Conservation (phyloP, 2,329 filamentous ascomycete species). For the Biscogniauxia mediterranea region DNA sequence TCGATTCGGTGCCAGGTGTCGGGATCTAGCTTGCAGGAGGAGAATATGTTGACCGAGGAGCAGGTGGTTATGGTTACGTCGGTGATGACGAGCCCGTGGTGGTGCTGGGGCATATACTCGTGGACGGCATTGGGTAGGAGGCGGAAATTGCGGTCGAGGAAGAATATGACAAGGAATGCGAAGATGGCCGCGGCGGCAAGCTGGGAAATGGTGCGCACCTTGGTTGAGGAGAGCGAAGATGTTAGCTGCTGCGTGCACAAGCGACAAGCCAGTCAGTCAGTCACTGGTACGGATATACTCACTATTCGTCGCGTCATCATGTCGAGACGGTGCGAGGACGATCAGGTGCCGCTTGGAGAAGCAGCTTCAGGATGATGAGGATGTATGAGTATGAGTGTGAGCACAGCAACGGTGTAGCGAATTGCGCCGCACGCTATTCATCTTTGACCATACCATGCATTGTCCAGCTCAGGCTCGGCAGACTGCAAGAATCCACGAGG, state of each 20-base stretch:
- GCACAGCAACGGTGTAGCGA: slow-evolving; percentile 23
- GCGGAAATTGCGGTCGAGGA: slow-evolving; percentile 85
- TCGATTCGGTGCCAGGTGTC: slow-evolving; percentile 77
- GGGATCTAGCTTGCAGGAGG: slow-evolving; percentile 71
- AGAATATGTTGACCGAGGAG: slow-evolving; percentile 70
- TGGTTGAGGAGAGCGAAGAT: slow-evolving; percentile 13
- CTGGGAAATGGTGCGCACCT: slow-evolving; percentile 72
- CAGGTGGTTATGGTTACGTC: slow-evolving; percentile 79
- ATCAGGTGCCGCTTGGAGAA: slow-evolving; percentile 11
- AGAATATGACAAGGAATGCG: slow-evolving; percentile 69
- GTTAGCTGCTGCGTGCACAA: too few species aligned
- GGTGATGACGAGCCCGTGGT: slow-evolving; percentile 80
- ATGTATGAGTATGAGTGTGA: slow-evolving; percentile 15
- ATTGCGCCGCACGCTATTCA: slow-evolving; percentile 27
- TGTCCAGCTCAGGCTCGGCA: slow-evolving; percentile 12
- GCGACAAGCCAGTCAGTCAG: neutral
- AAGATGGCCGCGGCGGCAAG: slow-evolving; percentile 64
- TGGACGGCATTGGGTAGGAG: slow-evolving; percentile 84
- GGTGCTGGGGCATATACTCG: slow-evolving; percentile 81
- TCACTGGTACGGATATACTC: slow-evolving; percentile 11
- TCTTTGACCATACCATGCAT: slow-evolving; percentile 22
- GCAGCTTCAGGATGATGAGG: slow-evolving; percentile 16
- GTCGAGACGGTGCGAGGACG: slow-evolving; percentile 14
- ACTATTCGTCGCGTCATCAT: slow-evolving; percentile 37
- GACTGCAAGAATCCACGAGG: neutral